Conservation (phyloP, 2,329 filamentous ascomycete species). For the Diaporthe humulicola region DNA sequence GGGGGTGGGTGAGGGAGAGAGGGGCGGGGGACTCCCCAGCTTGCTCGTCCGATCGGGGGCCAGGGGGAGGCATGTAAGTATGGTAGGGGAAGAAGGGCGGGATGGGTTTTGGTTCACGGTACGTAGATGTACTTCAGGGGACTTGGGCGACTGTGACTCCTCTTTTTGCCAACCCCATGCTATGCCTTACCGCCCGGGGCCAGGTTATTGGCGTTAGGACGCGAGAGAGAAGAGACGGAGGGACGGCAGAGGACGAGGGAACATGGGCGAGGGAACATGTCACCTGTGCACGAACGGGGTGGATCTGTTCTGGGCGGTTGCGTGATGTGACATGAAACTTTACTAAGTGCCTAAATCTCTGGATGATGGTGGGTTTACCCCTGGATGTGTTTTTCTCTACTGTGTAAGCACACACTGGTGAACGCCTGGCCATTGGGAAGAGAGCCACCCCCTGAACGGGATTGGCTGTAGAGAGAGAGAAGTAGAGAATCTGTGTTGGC, state of each 20-base stretch:
- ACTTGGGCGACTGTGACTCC: neutral
- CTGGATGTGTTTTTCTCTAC: constrained; percentile 14
- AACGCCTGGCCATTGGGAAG: neutral
- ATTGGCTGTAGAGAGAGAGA: neutral
- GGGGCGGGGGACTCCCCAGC: neutral
- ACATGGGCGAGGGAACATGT: constrained; percentile 13
- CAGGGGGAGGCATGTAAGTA: neutral
- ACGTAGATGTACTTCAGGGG: neutral
- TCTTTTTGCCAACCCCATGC: neutral
- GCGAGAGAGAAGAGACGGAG: neutral
- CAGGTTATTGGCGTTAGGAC: neutral
- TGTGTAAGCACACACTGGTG: neutral
- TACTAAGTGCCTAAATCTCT: constrained; percentile 30
- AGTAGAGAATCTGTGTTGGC: constrained; percentile 1
- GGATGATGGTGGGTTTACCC: constrained; percentile 28
- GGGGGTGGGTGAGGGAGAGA: neutral
- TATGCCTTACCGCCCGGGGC: neutral
- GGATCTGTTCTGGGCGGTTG: neutral
- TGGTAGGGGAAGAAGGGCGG: neutral
- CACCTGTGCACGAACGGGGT: constrained; percentile 12
- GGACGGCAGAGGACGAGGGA: neutral
- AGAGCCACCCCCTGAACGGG: neutral
- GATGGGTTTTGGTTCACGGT: neutral
- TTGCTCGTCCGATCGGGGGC: neutral
- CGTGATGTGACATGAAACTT: constrained; percentile 35